Percentiles rank a stretch among this genome's conserved stretches.
Evolutionary conservation across 306 rosid genomes (phyloP).

Genomic region (Alnus rubra): DNA sequence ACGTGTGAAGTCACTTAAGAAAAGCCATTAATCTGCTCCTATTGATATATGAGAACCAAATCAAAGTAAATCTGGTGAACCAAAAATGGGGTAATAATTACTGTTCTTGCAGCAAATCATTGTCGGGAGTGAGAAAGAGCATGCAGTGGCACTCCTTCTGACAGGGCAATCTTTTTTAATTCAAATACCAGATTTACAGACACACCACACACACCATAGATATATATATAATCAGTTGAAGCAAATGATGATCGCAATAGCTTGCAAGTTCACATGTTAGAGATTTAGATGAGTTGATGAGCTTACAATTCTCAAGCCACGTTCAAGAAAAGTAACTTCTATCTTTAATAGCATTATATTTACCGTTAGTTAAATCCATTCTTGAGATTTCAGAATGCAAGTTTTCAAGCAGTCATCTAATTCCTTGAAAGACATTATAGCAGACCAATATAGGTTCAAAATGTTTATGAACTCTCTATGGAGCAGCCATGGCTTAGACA

Average conservation of each 20-base stretch:
- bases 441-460: background rate
- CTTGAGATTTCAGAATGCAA: constrained; percentile 1
- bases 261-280: background rate
- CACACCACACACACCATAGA: too few relatives aligned
- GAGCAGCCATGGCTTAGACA: background rate
- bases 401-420: background rate
- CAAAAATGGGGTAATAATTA: constrained; percentile 15
- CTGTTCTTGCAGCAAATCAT: constrained; percentile 95
- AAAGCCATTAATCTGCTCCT: background rate
- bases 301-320: background rate
- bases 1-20: background rate
- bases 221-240: background rate
- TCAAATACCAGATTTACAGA: background rate
- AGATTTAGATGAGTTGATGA: background rate
- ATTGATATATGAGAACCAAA: background rate
- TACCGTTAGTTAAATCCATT: background rate
- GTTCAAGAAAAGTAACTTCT: background rate
- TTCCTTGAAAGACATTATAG: background rate
- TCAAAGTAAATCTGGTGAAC: background rate
- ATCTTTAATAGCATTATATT: background rate
- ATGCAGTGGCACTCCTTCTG: constrained; percentile 99
- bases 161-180: constrained; percentile 27
- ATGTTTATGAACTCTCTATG: background rate
- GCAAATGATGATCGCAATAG: background rate
- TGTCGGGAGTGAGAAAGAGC: constrained; percentile 96